These are phyloP conservation scores for Clonostachys solani DNA, from an alignment of 2,329 filamentous ascomycete species.

Conservation along the genomic window DNA sequence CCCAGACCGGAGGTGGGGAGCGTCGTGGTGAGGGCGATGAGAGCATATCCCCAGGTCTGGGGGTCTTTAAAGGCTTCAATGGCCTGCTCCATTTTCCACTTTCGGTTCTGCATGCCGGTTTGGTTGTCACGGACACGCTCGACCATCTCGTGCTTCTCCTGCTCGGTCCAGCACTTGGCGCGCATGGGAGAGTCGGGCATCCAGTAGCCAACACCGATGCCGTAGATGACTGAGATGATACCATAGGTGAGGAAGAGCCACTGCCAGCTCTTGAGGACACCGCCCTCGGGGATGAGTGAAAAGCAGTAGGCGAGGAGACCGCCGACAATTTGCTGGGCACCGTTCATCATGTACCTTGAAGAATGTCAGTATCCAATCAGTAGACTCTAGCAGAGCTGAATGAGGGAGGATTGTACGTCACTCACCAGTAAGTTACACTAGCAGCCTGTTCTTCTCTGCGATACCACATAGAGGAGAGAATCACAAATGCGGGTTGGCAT, in stretches of 20 bases:
- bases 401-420: neutral
- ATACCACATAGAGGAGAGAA: constrained; percentile 69
- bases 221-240: constrained; percentile 29
- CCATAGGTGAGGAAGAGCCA: constrained; percentile 42
- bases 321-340: constrained; percentile 67
- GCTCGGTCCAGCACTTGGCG: constrained; percentile 62
- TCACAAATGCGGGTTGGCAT: constrained; percentile 64
- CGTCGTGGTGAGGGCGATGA: constrained; percentile 67
- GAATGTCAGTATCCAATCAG: neutral
- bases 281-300: constrained; percentile 21
- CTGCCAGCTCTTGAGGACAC: constrained; percentile 32
- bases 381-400: constrained; percentile 12
- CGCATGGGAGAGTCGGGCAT: constrained; percentile 71
- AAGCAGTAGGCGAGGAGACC: constrained; percentile 34
- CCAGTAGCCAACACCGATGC: constrained; percentile 54
- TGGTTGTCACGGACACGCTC: constrained; percentile 57
- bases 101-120: constrained; percentile 56
- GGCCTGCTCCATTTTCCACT: constrained; percentile 40
- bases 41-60: constrained; percentile 60
- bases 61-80: constrained; percentile 57
- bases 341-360: constrained; percentile 67
- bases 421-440: constrained; percentile 64
- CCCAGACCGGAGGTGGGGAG: constrained; percentile 72
- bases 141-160: constrained; percentile 60
- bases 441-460: constrained; percentile 62